A percentile compares a stretch with the other conserved stretches of the same genome.
Evolutionary conservation across 139 green algal species (phyloP).

Genomic region (Tetradesmus obliquus): DNA sequence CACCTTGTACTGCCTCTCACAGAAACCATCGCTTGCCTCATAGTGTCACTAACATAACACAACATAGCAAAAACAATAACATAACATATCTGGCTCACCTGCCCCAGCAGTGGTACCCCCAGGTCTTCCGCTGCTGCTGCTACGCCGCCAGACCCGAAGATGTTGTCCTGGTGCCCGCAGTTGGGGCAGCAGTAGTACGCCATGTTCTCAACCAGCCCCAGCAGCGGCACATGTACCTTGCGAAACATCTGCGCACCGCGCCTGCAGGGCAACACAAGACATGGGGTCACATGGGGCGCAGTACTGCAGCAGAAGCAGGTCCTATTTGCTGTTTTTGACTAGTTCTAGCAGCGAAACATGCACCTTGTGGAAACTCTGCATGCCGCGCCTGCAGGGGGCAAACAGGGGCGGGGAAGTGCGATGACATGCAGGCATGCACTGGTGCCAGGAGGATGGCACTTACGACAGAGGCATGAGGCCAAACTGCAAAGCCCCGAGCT

Average conservation of each 20-base stretch:
- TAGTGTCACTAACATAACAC: neutral
- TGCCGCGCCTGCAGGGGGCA: no score
- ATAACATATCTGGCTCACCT: conserved; percentile 65
- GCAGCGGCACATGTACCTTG: conserved; percentile 81
- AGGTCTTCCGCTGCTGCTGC: conserved; percentile 70
- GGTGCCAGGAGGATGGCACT: no score
- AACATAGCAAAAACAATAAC: neutral
- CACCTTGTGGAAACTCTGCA: no score
- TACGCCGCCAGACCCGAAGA: conserved; percentile 90
- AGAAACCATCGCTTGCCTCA: neutral
- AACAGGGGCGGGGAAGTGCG: no score
- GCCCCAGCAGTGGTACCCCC: conserved; percentile 80
- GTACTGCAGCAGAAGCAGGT: no score
- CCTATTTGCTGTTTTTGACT: no score
- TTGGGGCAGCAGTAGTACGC: conserved; percentile 74
- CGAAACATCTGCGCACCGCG: conserved; percentile 87
- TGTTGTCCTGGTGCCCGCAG: conserved; percentile 82
- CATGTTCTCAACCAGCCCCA: conserved; percentile 96
- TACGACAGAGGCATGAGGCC: no score
- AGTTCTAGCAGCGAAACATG: no score
- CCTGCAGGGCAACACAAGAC: conserved; percentile 30
- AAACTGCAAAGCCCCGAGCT: no score
- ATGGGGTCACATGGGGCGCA: neutral
- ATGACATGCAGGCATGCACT: no score
- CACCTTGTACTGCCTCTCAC: neutral